Percentiles rank a stretch among this genome's conserved stretches.
These are phyloP conservation scores for Wickerhamomyces tratensis DNA, from an alignment of 805 yeast genomes.

Conservation along the genomic window DNA sequence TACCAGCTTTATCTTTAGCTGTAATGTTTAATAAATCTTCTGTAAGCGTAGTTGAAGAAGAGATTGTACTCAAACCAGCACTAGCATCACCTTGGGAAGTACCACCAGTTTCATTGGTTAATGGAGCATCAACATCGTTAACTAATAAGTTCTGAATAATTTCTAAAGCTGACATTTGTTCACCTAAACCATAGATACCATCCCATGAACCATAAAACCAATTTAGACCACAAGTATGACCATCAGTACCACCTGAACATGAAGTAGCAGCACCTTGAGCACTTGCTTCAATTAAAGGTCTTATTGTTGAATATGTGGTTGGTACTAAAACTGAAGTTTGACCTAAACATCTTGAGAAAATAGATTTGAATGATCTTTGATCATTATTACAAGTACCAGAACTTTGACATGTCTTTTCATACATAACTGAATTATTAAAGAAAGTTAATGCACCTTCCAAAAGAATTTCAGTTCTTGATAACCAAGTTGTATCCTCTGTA, in stretches of 20 bases:
- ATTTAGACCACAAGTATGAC: constrained; percentile 65
- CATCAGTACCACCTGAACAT: constrained; percentile 68
- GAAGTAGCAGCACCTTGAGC: constrained; percentile 63
- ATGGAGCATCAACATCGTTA: constrained; percentile 39
- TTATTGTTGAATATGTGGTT: constrained; percentile 30
- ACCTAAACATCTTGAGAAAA: constrained; percentile 55
- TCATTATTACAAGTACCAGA: constrained; percentile 53
- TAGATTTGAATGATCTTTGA: constrained; percentile 68
- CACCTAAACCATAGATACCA: constrained; percentile 64
- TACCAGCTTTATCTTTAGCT: constrained; percentile 74
- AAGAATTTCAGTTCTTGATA: constrained; percentile 32
- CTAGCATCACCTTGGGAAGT: constrained; percentile 44
- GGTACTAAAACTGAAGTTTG: constrained; percentile 49
- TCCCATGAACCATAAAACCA: constrained; percentile 59
- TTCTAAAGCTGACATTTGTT: constrained; percentile 69
- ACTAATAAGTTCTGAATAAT: constrained; percentile 41
- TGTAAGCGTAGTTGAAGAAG: constrained; percentile 19
- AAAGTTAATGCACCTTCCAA: constrained; percentile 36
- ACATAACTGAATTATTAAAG: constrained; percentile 42
- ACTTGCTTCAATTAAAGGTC: constrained; percentile 31
- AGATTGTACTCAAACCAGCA: constrained; percentile 35
- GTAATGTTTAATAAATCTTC: constrained; percentile 36
- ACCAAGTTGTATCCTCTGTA: constrained; percentile 45
- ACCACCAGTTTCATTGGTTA: constrained; percentile 42
- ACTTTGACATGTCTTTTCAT: constrained; percentile 52